Percentiles rank a stretch among this genome's conserved stretches.
Evolutionary conservation across 73 alveolate genomes (phyloP).

Genomic region (Tetrahymena elliotti): DNA sequence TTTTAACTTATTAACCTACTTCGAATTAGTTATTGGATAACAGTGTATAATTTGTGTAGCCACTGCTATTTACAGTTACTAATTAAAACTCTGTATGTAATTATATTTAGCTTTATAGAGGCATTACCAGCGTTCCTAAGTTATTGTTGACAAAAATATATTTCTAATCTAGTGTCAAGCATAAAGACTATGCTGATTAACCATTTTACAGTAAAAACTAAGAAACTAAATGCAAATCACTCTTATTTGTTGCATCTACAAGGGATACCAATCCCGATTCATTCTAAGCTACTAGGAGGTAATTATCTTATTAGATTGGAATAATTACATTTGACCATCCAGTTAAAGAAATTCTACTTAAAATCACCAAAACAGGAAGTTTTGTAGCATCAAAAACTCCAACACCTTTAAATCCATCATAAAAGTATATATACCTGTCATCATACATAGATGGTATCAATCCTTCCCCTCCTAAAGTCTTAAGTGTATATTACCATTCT

Average conservation of each 20-base stretch:
- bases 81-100: not conserved
- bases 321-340: not conserved
- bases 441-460: not conserved
- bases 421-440: not conserved
- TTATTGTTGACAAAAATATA: not conserved
- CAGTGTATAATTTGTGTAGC: not conserved
- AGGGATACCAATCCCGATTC: not conserved
- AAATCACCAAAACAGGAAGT: not conserved
- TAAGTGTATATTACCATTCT: not conserved
- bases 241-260: not conserved
- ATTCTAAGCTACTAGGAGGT: not conserved
- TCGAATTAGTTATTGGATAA: not conserved
- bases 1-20: not conserved
- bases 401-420: not conserved
- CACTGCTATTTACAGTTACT: not conserved
- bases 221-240: not conserved
- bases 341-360: not conserved
- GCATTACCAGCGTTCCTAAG: not conserved
- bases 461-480: not conserved
- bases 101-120: not conserved
- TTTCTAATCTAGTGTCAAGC: not conserved
- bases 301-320: not conserved
- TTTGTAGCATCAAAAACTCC: not conserved
- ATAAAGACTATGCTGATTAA: not conserved
- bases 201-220: not conserved